Evolutionary conservation across 371 early-diverging fungal genomes (phyloP).

Genomic region (Fennellomyces sp.): DNA sequence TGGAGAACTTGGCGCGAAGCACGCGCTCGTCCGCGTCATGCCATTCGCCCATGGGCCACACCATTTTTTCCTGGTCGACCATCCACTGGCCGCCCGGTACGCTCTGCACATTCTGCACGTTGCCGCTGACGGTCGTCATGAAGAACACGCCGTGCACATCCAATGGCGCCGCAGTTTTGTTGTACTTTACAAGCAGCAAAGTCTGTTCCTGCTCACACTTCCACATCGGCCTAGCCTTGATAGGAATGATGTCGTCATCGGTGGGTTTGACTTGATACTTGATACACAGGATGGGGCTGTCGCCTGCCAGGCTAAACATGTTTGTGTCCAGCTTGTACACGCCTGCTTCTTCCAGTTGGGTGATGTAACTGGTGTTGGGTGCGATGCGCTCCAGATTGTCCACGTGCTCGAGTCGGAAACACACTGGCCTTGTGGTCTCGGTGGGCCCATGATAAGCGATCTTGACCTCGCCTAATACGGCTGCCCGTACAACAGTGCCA

Average conservation of each 20-base stretch:
- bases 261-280: slow-evolving; percentile 49
- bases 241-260: slow-evolving; percentile 28
- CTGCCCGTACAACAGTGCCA: slow-evolving; percentile 43
- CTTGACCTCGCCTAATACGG: slow-evolving; percentile 53
- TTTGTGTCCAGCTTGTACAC: slow-evolving; percentile 42
- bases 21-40: slow-evolving; percentile 34
- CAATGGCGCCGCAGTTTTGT: slow-evolving; percentile 14
- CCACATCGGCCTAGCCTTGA: slow-evolving; percentile 56
- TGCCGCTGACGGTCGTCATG: slow-evolving; percentile 48
- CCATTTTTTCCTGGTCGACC: slow-evolving; percentile 52
- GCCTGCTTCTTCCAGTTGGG: slow-evolving; percentile 19
- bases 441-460: slow-evolving; percentile 35
- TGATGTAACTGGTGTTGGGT: slow-evolving; percentile 40
- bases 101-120: slow-evolving; percentile 52
- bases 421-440: slow-evolving; percentile 28
- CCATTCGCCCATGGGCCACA: slow-evolving; percentile 51
- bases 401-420: slow-evolving; percentile 36
- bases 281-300: slow-evolving; percentile 29
- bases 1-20: slow-evolving; percentile 55
- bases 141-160: slow-evolving; percentile 43
- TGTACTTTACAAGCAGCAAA: slow-evolving; percentile 55
- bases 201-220: slow-evolving; percentile 59
- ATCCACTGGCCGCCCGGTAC: slow-evolving; percentile 58
- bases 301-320: slow-evolving; percentile 33
- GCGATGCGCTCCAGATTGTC: slow-evolving; percentile 33